phyloP scores from a whole-genome alignment of 495 filamentous ascomycete genomes.

The Pseudevernia furfuracea region DNA sequence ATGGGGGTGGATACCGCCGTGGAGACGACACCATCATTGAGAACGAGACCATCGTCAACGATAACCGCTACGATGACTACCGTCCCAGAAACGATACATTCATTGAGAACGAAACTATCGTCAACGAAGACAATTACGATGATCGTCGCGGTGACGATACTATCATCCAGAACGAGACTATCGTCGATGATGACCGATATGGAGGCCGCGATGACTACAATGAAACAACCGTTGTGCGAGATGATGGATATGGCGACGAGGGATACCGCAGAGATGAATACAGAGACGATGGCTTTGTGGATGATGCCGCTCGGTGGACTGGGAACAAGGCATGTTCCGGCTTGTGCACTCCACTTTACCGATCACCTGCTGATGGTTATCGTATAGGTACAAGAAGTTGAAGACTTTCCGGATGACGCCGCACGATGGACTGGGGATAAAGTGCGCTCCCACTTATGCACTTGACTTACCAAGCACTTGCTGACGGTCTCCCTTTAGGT shows the following conservation, averaged over 20 bases:
- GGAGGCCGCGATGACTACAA: neutral
- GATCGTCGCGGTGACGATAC: neutral
- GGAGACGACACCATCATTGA: neutral
- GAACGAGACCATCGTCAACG: neutral
- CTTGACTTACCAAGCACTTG: neutral
- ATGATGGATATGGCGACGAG: neutral
- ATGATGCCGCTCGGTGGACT: constrained; percentile 2
- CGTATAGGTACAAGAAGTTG: neutral
- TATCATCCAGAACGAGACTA: neutral
- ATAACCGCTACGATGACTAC: neutral
- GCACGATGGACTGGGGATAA: constrained; percentile 1
- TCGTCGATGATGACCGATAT: neutral
- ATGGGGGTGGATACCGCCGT: neutral
- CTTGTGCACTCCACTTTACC: neutral
- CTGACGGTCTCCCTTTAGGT: neutral
- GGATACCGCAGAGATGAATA: constrained; percentile 1
- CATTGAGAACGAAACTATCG: neutral
- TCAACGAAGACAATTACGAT: neutral
- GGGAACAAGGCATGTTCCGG: neutral
- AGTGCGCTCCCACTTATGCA: neutral
- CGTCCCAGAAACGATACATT: neutral
- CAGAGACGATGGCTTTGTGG: constrained; percentile 1
- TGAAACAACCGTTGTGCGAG: neutral
- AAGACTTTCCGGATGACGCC: constrained; percentile 1
- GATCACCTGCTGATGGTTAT: neutral